Evolutionary conservation across 2,329 filamentous ascomycete species (phyloP), one percentile per base, ranked within the genome.

Genomic region (Diaporthe vaccinii): DNA sequence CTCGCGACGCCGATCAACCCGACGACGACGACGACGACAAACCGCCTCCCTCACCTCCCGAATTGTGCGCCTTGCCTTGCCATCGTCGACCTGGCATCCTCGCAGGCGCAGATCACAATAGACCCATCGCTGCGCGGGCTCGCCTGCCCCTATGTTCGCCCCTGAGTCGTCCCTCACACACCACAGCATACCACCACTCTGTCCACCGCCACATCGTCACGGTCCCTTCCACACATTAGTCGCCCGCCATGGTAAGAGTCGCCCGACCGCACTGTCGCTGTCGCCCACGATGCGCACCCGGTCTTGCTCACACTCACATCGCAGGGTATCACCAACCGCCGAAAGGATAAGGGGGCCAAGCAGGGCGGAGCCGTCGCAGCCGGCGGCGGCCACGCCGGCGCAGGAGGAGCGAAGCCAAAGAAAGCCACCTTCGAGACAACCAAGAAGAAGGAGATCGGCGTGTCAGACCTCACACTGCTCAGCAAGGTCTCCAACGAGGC

Each of bases 391-490:
- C 83, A 84, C 75, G 80, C 82, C 73, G 84, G 84, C 75, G 84
- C 83, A 69, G 83, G 80, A 79, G 83, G 81, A 78, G 84, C 92
- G 77, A 95, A 94, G 85, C 95, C 98, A 80, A 96, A 96, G 86
- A 98, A 98, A 87, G 97, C 97, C 78, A 95, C 94, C 77, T 99
- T 97, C 86, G 97, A 99, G 84, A 95, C 92, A 76, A 94, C 93
- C 79, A 98, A 98, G 90, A 99, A 98, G 92, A 98, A 98, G 91
- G 96, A 99, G 86, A 97, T 99, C 80, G 97, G 97, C 79, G 97
- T 99, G 73, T 98, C 97, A 73, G 97, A 99, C 89, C 90, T 99
- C 83, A 99, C 97, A 5, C 89, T 99, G 81, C 93, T 99, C 83
- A 98, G 96, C 89, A 98, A 98, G 86, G 97, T 99, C 78, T 98